Percentiles rank a stretch among this genome's conserved stretches.
Conservation (phyloP, 2,329 filamentous ascomycete species). For the Cercospora zeina region DNA sequence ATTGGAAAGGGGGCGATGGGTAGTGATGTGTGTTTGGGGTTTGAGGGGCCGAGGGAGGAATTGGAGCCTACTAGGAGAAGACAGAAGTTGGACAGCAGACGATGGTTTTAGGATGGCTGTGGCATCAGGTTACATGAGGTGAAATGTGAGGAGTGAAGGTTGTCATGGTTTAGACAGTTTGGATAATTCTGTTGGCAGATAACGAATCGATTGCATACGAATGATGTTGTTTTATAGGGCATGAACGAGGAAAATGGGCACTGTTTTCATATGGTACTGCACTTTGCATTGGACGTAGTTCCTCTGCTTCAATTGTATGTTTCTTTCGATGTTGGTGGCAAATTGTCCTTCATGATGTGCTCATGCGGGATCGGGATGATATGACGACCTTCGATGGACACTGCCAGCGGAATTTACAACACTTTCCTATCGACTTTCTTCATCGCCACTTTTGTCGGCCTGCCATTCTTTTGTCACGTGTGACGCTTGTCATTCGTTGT, state of each 20-base stretch:
- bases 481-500: neutral
- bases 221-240: neutral
- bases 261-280: no score
- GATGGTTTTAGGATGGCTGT: slow-evolving; percentile 46
- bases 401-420: neutral
- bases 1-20: slow-evolving; percentile 40
- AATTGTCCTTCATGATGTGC: neutral
- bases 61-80: slow-evolving; percentile 45
- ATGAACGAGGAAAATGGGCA: neutral
- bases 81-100: slow-evolving; percentile 46
- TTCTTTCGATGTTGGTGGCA: neutral
- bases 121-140: neutral
- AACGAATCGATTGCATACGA: neutral
- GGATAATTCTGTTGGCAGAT: no score
- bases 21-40: slow-evolving; percentile 44
- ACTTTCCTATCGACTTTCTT: neutral
- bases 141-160: no score
- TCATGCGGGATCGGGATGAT: slow-evolving; percentile 1
- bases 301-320: no score
- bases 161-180: no score
- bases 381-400: neutral
- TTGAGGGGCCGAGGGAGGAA: slow-evolving; percentile 49
- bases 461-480: neutral
- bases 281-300: no score
- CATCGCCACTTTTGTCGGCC: neutral